Percentiles rank a stretch among this genome's conserved stretches.
These are phyloP conservation scores for Chrysochromulina tobinii DNA, from an alignment of 78 protist genomes.

Conservation along the genomic window DNA sequence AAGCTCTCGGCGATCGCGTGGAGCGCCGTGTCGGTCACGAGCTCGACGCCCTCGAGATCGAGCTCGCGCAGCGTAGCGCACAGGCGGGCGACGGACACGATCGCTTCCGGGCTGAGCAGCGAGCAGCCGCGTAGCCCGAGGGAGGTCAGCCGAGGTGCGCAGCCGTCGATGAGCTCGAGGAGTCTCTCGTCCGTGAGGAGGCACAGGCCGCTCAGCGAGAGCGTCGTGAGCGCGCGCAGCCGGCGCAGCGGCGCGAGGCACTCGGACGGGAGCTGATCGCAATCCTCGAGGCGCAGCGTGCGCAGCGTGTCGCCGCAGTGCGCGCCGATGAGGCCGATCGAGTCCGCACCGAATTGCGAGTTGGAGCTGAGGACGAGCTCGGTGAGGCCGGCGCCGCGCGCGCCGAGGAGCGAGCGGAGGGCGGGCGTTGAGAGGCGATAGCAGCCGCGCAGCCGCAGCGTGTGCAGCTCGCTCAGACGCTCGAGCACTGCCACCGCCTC, in stretches of 20 bases:
- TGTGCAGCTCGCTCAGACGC: neutral
- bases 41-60: slow-evolving; percentile 3
- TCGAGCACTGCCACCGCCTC: neutral
- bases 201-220: neutral
- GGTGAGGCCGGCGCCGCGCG: neutral
- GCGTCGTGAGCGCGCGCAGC: neutral
- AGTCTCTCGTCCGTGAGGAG: neutral
- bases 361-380: neutral
- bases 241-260: neutral
- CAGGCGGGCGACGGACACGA: neutral
- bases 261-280: neutral
- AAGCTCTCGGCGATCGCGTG: neutral
- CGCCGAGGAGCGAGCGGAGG: neutral
- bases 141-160: neutral
- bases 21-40: neutral
- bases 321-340: neutral
- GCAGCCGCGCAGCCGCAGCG: neutral
- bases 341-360: neutral
- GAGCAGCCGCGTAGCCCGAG: neutral
- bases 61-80: neutral
- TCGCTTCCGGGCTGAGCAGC: neutral
- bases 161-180: neutral
- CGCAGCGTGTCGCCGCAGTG: neutral
- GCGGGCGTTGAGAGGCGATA: neutral
- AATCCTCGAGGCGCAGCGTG: neutral